Evolutionary conservation across 768 basidiomycete species (phyloP).

Genomic region (Pleurotus platypus): DNA sequence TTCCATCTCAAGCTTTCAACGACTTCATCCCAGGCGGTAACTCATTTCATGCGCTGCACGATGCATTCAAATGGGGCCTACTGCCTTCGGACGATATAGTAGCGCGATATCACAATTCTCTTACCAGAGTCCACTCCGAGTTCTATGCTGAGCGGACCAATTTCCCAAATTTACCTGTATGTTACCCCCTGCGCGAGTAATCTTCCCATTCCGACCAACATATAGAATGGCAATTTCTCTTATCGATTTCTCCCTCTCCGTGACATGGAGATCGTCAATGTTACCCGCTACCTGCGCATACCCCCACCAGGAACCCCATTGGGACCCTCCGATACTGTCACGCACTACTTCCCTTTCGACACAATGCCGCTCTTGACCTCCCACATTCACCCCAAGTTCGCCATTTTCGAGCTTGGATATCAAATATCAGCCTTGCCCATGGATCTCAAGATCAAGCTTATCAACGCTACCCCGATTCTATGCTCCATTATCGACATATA

Average conservation of each 20-base stretch:
- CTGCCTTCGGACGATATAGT: conserved; percentile 9
- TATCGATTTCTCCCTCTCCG: background rate
- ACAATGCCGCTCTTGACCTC: conserved; percentile 10
- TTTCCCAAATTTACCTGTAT: background rate
- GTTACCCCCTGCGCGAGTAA: background rate
- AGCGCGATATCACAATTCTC: background rate
- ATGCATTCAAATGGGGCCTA: conserved; percentile 6
- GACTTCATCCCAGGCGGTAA: background rate
- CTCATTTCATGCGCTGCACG: background rate
- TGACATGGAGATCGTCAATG: background rate
- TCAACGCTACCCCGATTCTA: background rate
- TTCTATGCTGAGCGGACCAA: background rate
- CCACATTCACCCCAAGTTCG: conserved; percentile 17
- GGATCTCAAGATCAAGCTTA: background rate
- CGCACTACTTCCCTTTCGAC: conserved; percentile 11
- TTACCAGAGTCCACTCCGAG: background rate
- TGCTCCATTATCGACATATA: background rate
- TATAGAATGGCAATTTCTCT: background rate
- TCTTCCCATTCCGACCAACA: background rate
- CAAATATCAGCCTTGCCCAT: conserved; percentile 13
- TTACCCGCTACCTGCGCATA: background rate
- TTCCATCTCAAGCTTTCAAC: background rate
- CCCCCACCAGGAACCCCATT: background rate
- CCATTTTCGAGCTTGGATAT: conserved; percentile 10
- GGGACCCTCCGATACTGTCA: background rate